Percentiles rank a stretch among this genome's conserved stretches.
Conservation (phyloP, 1,284 basidiomycete species). For the Trametes sp. region DNA sequence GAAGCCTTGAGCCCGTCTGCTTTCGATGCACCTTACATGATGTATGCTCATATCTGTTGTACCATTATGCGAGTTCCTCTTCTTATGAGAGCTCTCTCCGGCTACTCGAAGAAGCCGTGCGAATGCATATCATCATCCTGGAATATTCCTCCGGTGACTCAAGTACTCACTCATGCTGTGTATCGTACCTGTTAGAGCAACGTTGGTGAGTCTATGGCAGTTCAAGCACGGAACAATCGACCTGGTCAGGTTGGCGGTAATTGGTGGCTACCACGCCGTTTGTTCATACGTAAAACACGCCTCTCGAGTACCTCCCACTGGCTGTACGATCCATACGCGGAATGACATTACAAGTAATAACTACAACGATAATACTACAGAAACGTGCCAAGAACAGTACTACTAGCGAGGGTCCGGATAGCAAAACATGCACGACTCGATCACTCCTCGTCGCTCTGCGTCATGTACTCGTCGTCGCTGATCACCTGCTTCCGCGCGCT, state of each 20-base stretch:
- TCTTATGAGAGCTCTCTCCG: background rate
- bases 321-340: background rate
- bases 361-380: constrained; percentile 25
- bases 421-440: constrained; percentile 6
- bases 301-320: no score
- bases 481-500: constrained; percentile 71
- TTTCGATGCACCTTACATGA: background rate
- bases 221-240: no score
- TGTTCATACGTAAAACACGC: no score
- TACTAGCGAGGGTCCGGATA: constrained; percentile 7
- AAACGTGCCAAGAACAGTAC: constrained; percentile 10
- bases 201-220: no score
- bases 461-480: constrained; percentile 73
- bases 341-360: constrained; percentile 22
- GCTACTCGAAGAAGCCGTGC: no score
- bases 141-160: no score
- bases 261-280: no score
- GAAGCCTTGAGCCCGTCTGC: constrained; percentile 18
- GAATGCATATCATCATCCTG: no score
- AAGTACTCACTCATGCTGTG: no score
- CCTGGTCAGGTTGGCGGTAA: no score
- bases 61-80: background rate
- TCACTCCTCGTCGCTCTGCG: constrained; percentile 48
- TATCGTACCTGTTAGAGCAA: no score
- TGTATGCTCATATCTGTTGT: background rate